A percentile compares a stretch with the other conserved stretches of the same genome.
phyloP scores from a whole-genome alignment of 2,329 filamentous ascomycete genomes.

The Endoconidiophora laricicola region DNA sequence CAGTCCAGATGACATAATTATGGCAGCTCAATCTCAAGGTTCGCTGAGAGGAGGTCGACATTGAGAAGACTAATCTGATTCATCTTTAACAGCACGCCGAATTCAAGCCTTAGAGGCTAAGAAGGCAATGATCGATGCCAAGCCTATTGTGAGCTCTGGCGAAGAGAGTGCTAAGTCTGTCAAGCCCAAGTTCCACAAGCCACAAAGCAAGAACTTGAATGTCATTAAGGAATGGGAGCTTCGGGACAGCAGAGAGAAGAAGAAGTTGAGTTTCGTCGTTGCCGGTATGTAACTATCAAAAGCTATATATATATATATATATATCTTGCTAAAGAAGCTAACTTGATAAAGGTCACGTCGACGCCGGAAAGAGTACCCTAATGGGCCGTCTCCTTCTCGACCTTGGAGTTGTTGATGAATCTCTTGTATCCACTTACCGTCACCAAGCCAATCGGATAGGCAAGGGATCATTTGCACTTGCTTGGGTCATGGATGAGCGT shows the following conservation, averaged over 20 bases:
- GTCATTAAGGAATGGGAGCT: conserved; percentile 61
- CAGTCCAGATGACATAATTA: conserved; percentile 80
- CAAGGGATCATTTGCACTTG: conserved; percentile 88
- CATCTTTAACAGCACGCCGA: conserved; percentile 14
- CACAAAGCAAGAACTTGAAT: conserved; percentile 62
- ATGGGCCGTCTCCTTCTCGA: conserved; percentile 92
- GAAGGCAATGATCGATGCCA: conserved; percentile 11
- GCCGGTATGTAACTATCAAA: conserved; percentile 45
- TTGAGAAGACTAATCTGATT: conserved; percentile 13
- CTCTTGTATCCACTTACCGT: conserved; percentile 74
- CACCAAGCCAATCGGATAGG: conserved; percentile 82
- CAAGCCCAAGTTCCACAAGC: conserved; percentile 29
- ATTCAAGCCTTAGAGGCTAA: conserved; percentile 21
- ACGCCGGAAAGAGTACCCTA: conserved; percentile 91
- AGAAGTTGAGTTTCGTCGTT: conserved; percentile 77
- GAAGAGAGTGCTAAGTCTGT: background rate
- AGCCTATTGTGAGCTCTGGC: background rate
- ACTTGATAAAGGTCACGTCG: conserved; percentile 60
- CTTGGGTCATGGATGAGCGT: conserved; percentile 91
- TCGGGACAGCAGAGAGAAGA: conserved; percentile 52
- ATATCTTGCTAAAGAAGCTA: background rate
- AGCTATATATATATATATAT: background rate
- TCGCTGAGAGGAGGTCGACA: conserved; percentile 29
- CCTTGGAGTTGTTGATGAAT: conserved; percentile 70
- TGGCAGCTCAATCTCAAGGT: conserved; percentile 80